Evolutionary conservation across 257 asterid species (phyloP), one percentile per base, ranked within the genome.

Genomic region (Henckelia pumila): DNA sequence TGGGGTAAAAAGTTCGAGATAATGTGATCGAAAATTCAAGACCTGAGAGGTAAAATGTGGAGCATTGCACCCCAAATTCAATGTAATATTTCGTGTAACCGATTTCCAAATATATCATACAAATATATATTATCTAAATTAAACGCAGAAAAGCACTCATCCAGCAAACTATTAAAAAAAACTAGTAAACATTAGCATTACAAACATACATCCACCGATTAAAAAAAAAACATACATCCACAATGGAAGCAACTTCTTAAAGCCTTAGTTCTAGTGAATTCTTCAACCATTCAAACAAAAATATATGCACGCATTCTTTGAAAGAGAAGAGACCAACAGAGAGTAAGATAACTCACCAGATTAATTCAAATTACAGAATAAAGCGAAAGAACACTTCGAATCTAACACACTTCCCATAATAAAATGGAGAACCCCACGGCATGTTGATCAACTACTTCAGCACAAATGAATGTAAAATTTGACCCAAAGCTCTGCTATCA

Each of bases 341-440:
- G 52, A 32, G 13, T 28, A 37, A 13, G 40, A 32, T 16, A 56
- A 77, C 96, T 80, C 79, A 87, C 96, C 89, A 28, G 78, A 63
- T 47, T 66, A 72, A 75, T 71, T 9, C 11, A 32, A 76, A 40
- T 78, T 88, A 90, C 73, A 88, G 90, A 69, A 90, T 90, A 56
- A 90, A 86, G 20, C 82, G 95, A 59, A 84, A 85, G 78, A 85
- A 87, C 65, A 77, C 89, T 20, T 81, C 82, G 75, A 89, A 76
- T 70, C 77, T 85, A 75, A 85, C 76, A 71, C 83, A 79, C 81
- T 83, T 83, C 78, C 85, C 89, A 56, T 83, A 84, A 32, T 71
- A 86, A 63, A 80, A 78, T 14, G 88, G 75, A 77, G 86, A 78
- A 60, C 59, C 79, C 97, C 92, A 89, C 81, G 89, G 89, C 97